phyloP scores from a whole-genome alignment of 179 eudicot species.

The Vitellaria paradoxa region DNA sequence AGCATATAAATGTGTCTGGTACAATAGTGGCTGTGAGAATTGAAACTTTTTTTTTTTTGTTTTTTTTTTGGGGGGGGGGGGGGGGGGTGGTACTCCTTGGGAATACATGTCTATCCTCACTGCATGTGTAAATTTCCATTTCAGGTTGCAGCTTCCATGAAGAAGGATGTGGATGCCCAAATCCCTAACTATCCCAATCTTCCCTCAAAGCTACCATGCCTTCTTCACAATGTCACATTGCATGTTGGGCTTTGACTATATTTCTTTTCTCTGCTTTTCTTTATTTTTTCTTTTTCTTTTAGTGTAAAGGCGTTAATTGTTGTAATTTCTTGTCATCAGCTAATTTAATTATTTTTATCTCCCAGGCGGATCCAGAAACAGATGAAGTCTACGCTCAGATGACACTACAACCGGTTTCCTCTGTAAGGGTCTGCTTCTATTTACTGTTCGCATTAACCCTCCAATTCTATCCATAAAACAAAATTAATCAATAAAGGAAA shows the following conservation, averaged over 20 bases:
- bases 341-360: constrained; percentile 12
- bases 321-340: not conserved
- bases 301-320: not conserved
- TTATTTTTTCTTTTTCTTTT: too few relatives aligned
- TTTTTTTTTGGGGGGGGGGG: too few relatives aligned
- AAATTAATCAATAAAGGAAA: not conserved
- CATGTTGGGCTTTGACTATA: constrained; percentile 44
- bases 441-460: not conserved
- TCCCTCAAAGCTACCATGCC: constrained; percentile 77
- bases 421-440: constrained; percentile 43
- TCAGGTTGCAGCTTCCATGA: constrained; percentile 98
- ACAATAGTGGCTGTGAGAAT: not conserved
- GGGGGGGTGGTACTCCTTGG: too few relatives aligned
- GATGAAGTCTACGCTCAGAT: constrained; percentile 99
- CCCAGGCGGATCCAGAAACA: constrained; percentile 97
- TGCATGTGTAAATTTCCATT: constrained; percentile 13
- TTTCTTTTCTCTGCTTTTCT: constrained; percentile 2
- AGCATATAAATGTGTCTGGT: not conserved
- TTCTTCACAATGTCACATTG: constrained; percentile 84
- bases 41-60: too few relatives aligned
- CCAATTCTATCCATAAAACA: not conserved
- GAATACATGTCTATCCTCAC: constrained; percentile 4
- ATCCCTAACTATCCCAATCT: constrained; percentile 88
- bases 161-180: constrained; percentile 84
- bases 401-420: constrained; percentile 92